Percentiles rank a stretch among this genome's conserved stretches.
These are phyloP conservation scores for Cymbidium sinense DNA, from an alignment of 106 monocot species.

Conservation along the genomic window DNA sequence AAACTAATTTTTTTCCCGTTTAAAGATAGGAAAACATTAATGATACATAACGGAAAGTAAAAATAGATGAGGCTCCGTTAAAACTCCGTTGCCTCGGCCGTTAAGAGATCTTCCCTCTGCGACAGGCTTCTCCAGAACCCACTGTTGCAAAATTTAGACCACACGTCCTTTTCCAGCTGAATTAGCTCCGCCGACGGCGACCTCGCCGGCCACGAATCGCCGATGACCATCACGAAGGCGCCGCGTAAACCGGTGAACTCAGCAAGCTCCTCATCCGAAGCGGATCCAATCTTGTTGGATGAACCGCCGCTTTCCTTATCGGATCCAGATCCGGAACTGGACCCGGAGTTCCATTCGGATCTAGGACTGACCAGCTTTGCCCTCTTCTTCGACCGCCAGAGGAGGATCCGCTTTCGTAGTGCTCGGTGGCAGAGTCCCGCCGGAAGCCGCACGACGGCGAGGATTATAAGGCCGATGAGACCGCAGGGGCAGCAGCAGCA, in stretches of 20 bases:
- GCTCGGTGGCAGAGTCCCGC: slow-evolving; percentile 20
- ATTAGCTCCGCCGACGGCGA: slow-evolving; percentile 22
- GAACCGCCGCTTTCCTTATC: neutral
- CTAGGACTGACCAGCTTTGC: neutral
- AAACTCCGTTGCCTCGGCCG: neutral
- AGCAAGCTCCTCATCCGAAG: neutral
- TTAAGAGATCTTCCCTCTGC: slow-evolving; percentile 18
- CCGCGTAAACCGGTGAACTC: neutral
- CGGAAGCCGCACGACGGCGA: slow-evolving; percentile 28
- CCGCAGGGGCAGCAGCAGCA: slow-evolving; percentile 45
- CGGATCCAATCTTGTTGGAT: neutral
- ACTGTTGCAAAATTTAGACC: slow-evolving; percentile 26
- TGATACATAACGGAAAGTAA: no score
- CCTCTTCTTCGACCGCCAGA: slow-evolving; percentile 8
- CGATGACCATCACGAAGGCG: neutral
- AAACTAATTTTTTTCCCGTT: no score
- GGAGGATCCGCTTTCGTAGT: neutral
- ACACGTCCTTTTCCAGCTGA: slow-evolving; percentile 58
- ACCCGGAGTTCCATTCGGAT: neutral
- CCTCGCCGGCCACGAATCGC: slow-evolving; percentile 6
- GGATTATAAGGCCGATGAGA: slow-evolving; percentile 19
- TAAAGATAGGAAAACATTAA: no score
- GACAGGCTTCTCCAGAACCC: slow-evolving; percentile 80
- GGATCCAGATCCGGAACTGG: neutral
- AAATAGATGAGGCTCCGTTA: no score